Evolutionary conservation across 345 rosid species (phyloP).

Genomic region (Acer campestre): DNA sequence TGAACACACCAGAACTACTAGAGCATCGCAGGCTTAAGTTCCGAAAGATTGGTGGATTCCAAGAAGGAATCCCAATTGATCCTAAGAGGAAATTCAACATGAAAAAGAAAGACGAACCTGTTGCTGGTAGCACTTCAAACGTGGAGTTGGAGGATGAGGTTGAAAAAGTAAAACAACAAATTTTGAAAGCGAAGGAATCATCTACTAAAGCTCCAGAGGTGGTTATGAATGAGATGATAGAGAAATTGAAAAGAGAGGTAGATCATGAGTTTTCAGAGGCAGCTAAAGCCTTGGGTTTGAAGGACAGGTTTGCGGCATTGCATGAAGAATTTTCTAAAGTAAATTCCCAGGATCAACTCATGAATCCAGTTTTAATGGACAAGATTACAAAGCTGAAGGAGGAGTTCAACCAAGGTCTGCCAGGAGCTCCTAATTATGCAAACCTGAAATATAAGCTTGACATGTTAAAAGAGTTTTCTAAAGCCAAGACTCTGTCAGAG

Average conservation of each 20-base stretch:
- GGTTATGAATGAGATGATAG: conserved; percentile 63
- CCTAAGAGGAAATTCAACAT: conserved; percentile 65
- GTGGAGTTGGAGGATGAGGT: conserved; percentile 64
- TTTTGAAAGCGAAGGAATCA: conserved; percentile 66
- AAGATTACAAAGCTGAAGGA: conserved; percentile 67
- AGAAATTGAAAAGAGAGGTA: conserved; percentile 67
- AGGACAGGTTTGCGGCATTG: conserved; percentile 49
- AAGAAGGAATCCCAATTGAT: conserved; percentile 65
- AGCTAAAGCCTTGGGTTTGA: conserved; percentile 53
- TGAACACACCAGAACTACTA: conserved; percentile 67
- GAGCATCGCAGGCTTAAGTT: conserved; percentile 78
- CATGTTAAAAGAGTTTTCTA: conserved; percentile 69
- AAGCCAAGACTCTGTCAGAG: conserved; percentile 51
- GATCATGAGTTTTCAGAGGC: conserved; percentile 78
- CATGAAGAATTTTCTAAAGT: conserved; percentile 56
- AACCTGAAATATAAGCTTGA: conserved; percentile 67
- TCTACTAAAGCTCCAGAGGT: conserved; percentile 52
- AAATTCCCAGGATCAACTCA: conserved; percentile 52
- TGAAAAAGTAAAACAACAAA: conserved; percentile 66
- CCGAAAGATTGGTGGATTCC: conserved; percentile 79
- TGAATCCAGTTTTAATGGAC: conserved; percentile 57
- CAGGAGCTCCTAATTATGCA: conserved; percentile 61
- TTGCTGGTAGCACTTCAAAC: conserved; percentile 40
- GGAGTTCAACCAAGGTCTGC: conserved; percentile 54
- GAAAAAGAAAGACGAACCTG: conserved; percentile 63